Evolutionary conservation across 768 basidiomycete genomes (phyloP).

Genomic region (Gymnopilus junonius): DNA sequence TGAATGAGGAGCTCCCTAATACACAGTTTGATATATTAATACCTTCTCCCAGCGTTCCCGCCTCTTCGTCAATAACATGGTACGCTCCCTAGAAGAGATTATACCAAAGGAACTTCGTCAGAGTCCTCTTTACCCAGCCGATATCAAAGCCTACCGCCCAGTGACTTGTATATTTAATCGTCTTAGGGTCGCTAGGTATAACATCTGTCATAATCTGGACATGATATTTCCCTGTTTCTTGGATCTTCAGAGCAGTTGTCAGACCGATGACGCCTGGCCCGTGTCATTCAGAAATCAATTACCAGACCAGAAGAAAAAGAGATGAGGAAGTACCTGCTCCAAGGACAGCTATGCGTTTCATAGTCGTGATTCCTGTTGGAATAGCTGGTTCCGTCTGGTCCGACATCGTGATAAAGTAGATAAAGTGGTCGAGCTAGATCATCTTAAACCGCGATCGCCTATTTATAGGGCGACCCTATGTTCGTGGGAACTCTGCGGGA

Average conservation of each 20-base stretch:
- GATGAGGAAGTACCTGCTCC: background rate
- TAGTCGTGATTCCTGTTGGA: background rate
- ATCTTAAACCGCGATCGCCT: background rate
- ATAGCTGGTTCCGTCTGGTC: background rate
- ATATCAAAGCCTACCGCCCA: slow-evolving; percentile 65
- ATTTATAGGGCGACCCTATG: background rate
- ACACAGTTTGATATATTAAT: slow-evolving; percentile 2
- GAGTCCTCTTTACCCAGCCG: background rate
- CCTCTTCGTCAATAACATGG: slow-evolving; percentile 65
- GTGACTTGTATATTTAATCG: slow-evolving; percentile 72
- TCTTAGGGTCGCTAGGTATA: slow-evolving; percentile 71
- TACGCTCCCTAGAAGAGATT: slow-evolving; percentile 68
- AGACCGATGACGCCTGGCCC: slow-evolving; percentile 72
- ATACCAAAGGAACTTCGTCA: background rate
- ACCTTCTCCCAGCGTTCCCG: slow-evolving; percentile 51
- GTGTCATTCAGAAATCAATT: background rate
- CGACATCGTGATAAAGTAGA: background rate
- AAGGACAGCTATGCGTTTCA: background rate
- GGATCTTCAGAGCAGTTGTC: slow-evolving; percentile 70
- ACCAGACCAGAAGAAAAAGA: background rate
- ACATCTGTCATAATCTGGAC: slow-evolving; percentile 76
- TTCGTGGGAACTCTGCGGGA: background rate
- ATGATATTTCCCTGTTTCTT: slow-evolving; percentile 59
- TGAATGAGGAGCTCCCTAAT: background rate
- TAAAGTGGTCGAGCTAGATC: background rate